Conservation (phyloP, 225 moss, liverwort and hornwort species). For the Lunularia cruciata region DNA sequence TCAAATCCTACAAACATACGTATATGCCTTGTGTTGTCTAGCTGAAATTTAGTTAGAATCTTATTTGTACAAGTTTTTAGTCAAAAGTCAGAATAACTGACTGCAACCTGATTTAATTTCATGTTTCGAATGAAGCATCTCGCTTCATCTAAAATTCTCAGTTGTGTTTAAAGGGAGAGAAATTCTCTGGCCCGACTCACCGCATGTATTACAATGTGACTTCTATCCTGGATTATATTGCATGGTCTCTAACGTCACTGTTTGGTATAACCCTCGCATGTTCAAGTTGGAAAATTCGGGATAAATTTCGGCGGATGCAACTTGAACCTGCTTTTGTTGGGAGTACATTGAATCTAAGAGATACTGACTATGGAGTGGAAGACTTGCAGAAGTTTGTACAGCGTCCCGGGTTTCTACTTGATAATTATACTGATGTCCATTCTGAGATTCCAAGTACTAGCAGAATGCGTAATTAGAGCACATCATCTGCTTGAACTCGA, state of each 20-base stretch:
- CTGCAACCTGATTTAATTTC: no score
- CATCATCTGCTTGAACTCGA: slow-evolving; percentile 38
- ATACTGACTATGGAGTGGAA: neutral
- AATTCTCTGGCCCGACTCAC: slow-evolving; percentile 1
- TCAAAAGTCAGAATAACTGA: no score
- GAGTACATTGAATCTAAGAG: neutral
- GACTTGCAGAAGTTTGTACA: neutral
- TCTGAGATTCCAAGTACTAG: neutral
- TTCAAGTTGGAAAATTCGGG: neutral
- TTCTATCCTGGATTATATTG: neutral
- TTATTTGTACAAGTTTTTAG: no score
- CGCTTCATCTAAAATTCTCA: no score
- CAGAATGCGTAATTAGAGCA: neutral
- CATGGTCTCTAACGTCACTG: neutral
- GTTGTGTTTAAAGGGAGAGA: neutral
- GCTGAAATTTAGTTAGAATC: no score
- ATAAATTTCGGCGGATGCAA: neutral
- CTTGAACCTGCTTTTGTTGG: slow-evolving; percentile 1
- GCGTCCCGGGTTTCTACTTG: no score
- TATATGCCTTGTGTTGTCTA: no score
- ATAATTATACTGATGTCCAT: no score
- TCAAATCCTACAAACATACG: no score
- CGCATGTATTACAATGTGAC: neutral
- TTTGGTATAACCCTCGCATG: neutral
- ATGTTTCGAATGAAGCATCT: no score